Base-by-base conservation (phyloP, 495 filamentous ascomycete species). In the Recurvomyces mirabilis region DNA sequence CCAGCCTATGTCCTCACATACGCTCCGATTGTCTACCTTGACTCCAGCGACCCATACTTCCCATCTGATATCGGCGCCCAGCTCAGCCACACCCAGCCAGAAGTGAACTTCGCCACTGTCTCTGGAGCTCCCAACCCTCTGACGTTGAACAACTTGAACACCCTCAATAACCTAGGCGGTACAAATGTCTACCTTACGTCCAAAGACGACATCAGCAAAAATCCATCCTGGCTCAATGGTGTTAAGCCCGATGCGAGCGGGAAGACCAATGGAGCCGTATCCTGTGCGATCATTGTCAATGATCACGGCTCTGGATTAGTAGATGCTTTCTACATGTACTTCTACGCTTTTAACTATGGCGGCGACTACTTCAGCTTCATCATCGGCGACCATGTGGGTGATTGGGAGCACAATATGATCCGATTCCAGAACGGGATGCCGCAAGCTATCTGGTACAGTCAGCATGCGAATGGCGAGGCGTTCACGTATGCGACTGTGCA, bases 311-410 rank as follows among this genome's bases (percentile, higher is more conserved):
- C 61, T 31, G 72, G 68, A 1, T 59, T 60, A 3, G 59, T 80
- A 0, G 79, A 83, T 66, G 78, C 69, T 0, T 82, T 79, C 43
- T 82, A 82, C 52, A 73, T 81, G 48, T 81, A 81, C 49, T 82
- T 82, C 52, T 82, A 78, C 47, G 67, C 76, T 49, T 81, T 69
- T 45, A 76, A 80, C 10, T 29, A 41, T 26, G 58, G 54, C n/a
- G 60, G 60, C 23, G 30, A 50, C 2, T 52, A 52, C 30, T 47
- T 60, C 41, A 56, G 53, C 41, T 18, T 39, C 36, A 50, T 33
- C 13, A 28, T 78, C 38, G 78, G 75, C 2, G 60, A 78, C 54
- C 78, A 83, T 51, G 68, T 82, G 31, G 78, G 77, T 18, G 76
- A 80, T 49, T 79, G 74, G 75, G 77, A 80, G 53, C 77, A 81